phyloP scores from a whole-genome alignment of 148 eudicot species.

The Fagopyrum tataricum region DNA sequence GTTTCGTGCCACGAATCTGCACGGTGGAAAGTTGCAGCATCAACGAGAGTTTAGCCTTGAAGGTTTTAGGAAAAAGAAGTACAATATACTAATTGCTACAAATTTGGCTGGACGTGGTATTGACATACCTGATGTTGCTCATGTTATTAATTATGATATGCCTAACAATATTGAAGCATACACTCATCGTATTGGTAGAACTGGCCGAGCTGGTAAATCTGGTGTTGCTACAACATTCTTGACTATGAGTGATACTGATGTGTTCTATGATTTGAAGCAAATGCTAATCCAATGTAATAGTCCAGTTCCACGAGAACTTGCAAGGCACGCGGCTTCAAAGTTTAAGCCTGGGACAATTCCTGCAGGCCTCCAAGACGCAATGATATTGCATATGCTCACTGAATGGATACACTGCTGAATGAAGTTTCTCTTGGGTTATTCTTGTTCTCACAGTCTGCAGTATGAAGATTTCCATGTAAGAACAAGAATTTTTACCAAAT shows the following conservation, averaged over 20 bases:
- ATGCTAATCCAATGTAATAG: too few relatives aligned
- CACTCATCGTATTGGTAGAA: constrained; percentile 53
- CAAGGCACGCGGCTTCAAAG: too few relatives aligned
- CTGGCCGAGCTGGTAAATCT: constrained; percentile 19
- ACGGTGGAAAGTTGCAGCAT: constrained; percentile 33
- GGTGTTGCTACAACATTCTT: constrained; percentile 57
- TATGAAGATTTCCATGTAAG: too few relatives aligned
- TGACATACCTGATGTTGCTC: constrained; percentile 43
- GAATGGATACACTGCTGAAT: too few relatives aligned
- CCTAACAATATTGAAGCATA: constrained; percentile 64
- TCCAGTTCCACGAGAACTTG: too few relatives aligned
- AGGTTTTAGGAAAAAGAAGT: constrained; percentile 49
- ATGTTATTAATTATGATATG: constrained; percentile 40
- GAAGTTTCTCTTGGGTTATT: neutral
- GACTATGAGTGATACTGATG: constrained; percentile 47
- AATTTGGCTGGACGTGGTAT: constrained; percentile 66
- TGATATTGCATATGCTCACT: constrained; percentile 21
- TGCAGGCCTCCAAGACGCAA: constrained; percentile 40
- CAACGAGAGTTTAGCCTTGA: constrained; percentile 11
- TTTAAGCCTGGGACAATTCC: too few relatives aligned
- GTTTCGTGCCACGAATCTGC: constrained; percentile 58
- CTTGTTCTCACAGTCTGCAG: neutral
- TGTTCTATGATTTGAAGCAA: too few relatives aligned
- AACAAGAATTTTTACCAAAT: too few relatives aligned
- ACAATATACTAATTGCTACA: constrained; percentile 47